A percentile compares a stretch with the other conserved stretches of the same genome.
These are phyloP conservation scores for Coemansia pectinata DNA, from an alignment of 192 early-diverging fungal species.

Conservation along the genomic window DNA sequence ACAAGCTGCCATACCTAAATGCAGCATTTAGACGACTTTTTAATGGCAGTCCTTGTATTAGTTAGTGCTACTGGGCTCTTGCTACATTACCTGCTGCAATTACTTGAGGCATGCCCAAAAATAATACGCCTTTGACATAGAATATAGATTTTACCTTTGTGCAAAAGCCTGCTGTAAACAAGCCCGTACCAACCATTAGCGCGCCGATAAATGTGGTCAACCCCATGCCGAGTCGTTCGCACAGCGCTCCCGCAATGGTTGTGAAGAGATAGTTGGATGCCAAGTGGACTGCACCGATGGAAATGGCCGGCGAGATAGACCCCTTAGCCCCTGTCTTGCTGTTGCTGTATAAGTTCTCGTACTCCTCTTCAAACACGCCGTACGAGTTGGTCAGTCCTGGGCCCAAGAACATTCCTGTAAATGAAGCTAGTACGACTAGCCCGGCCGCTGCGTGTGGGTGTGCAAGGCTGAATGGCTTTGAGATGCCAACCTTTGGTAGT, in stretches of 20 bases:
- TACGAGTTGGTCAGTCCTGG: conserved; percentile 53
- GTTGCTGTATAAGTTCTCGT: conserved; percentile 47
- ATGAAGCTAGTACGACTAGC: conserved; percentile 40
- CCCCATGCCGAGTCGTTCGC: conserved; percentile 52
- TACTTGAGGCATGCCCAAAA: not conserved
- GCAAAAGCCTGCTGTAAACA: conserved; percentile 48
- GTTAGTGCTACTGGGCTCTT: not conserved
- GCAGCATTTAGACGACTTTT: not conserved
- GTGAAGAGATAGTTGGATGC: conserved; percentile 51
- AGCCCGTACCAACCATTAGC: conserved; percentile 30
- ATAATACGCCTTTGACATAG: not conserved
- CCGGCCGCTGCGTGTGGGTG: conserved; percentile 34
- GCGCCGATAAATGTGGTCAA: conserved; percentile 49
- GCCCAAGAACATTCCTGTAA: conserved; percentile 50
- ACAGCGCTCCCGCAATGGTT: conserved; percentile 47
- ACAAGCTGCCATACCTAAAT: conserved; percentile 51
- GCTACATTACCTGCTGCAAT: not conserved
- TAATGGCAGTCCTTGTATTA: not conserved
- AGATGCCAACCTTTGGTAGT: conserved; percentile 46
- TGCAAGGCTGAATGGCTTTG: conserved; percentile 31
- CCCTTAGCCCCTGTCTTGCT: not conserved
- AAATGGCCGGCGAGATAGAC: conserved; percentile 42
- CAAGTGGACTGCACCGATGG: conserved; percentile 46
- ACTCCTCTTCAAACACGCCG: conserved; percentile 52
- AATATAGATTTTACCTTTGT: conserved; percentile 23